Conservation (phyloP, 83 land plant species). For the Diphasiastrum complanatum region DNA sequence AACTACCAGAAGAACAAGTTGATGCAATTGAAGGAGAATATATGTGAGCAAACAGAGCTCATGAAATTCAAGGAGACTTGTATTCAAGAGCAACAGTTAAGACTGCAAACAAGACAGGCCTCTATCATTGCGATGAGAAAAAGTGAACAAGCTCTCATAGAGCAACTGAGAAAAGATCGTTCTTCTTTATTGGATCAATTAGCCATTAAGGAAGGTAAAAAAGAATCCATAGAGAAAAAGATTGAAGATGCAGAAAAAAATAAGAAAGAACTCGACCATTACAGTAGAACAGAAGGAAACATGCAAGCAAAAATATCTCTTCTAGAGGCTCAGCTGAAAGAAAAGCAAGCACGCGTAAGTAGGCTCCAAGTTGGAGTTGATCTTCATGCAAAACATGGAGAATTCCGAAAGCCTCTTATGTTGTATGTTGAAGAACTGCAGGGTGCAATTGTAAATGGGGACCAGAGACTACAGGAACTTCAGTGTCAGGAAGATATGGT, state of each 20-base stretch:
- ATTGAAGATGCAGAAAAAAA: conserved; percentile 5
- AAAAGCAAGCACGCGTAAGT: conserved; percentile 13
- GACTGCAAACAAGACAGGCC: conserved; percentile 1
- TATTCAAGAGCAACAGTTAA: background rate
- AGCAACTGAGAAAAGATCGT: conserved; percentile 1
- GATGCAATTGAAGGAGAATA: background rate
- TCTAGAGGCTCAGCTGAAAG: conserved; percentile 12
- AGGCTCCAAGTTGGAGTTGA: conserved; percentile 8
- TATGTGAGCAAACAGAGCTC: background rate
- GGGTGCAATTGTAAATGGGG: background rate
- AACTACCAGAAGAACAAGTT: background rate
- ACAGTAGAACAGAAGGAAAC: background rate
- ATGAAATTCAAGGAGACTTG: background rate
- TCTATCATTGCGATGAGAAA: conserved; percentile 1
- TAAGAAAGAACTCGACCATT: background rate
- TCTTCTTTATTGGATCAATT: conserved; percentile 12
- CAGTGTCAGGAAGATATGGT: background rate
- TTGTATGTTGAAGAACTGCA: conserved; percentile 17
- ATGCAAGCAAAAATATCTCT: background rate
- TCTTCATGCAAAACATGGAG: background rate
- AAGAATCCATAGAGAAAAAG: conserved; percentile 16
- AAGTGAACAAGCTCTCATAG: conserved; percentile 10
- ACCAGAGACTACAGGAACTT: conserved; percentile 16
- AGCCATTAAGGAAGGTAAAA: conserved; percentile 4
- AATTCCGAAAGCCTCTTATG: background rate